phyloP scores from a whole-genome alignment of 305 asterid genomes.

The Fraxinus nigra region DNA sequence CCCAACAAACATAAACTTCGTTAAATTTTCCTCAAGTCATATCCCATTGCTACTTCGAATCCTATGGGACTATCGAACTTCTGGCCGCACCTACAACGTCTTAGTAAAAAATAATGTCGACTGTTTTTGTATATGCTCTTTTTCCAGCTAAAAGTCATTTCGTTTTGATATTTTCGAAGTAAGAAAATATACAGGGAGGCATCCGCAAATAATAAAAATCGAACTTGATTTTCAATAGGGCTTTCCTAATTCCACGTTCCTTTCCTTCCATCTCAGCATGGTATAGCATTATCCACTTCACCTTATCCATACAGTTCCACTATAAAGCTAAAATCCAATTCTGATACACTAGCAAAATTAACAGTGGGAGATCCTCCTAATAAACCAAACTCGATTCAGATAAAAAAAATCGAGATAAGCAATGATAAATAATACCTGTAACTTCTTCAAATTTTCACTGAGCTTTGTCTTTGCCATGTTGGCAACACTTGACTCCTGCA shows the following conservation, averaged over 20 bases:
- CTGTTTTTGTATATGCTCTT: neutral
- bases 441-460: slow-evolving; percentile 71
- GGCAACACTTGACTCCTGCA: slow-evolving; percentile 74
- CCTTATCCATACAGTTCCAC: neutral
- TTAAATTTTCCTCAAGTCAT: neutral
- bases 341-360: neutral
- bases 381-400: neutral
- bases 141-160: neutral
- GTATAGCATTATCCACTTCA: neutral
- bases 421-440: slow-evolving; percentile 60
- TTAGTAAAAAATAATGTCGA: neutral
- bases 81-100: neutral
- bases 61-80: neutral
- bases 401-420: neutral
- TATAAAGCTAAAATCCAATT: neutral
- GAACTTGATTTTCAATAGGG: neutral
- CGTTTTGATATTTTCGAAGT: neutral
- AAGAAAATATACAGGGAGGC: neutral
- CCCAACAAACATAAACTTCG: slow-evolving; percentile 2
- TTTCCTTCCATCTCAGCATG: neutral
- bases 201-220: neutral
- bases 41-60: neutral
- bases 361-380: neutral
- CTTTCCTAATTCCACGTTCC: neutral
- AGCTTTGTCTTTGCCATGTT: slow-evolving; percentile 61